Evolutionary conservation across 225 moss, liverwort and hornwort species (phyloP), one percentile per base, ranked within the genome.

Genomic region (Rhytidiadelphus loreus): DNA sequence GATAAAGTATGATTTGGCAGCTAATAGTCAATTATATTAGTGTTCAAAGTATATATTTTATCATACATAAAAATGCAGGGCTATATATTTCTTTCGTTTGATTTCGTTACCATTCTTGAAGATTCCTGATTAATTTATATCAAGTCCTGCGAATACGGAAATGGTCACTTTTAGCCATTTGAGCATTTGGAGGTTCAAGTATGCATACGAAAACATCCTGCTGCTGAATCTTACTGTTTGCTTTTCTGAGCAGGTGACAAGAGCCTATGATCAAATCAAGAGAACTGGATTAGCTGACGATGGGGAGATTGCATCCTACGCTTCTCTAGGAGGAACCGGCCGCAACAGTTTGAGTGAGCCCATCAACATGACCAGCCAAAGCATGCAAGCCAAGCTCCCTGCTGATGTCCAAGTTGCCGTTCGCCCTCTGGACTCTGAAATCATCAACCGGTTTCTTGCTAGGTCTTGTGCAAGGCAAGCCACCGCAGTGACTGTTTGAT

Each of bases 181-280:
- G 70, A 55, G 69, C 57, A 56, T 56, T 74, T 75, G 41, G 37
- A 37, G n/a, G 76, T 76, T 13, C 25, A 44, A 29, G 25, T 17
- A 63, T 26, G 30, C 12, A 18, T 41, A 50, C 48, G 52, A 88
- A 46, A 58, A 46, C 55, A 5, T 75, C 33, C 46, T 32, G 62
- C 14, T 64, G 5, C 18, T 61, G 39, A 79, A 61, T 26, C 60
- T 52, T 8, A 32, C 57, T 22, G 56, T 72, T 41, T 55, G 12
- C 17, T 37, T 79, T 65, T 48, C 50, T 92, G 88, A 80, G 85
- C 87, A 97, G 97, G 95, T 98, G 85, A 95, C 98, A 9, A 92
- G 90, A 92, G 98, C 98, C 13, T 98, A 98, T 64, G 96, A 98
- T 86, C 91, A 95, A 84, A 98, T 98, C 81, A 98, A 97, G 93